These are phyloP conservation scores for Schrenkiella parvula DNA, from an alignment of 345 rosid species.

Conservation along the genomic window DNA sequence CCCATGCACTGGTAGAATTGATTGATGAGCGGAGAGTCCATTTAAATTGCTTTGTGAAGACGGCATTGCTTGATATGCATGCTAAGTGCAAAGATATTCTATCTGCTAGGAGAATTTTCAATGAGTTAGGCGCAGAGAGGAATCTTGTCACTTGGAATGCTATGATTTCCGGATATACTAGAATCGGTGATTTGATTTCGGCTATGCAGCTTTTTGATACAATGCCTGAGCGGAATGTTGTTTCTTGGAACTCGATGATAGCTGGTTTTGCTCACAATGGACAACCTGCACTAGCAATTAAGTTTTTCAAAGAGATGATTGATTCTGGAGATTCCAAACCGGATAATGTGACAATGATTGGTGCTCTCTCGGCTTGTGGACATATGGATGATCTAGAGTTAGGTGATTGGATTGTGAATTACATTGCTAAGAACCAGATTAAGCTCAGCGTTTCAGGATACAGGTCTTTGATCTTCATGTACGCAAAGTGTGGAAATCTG, in stretches of 20 bases:
- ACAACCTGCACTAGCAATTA: constrained; percentile 37
- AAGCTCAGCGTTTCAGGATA: constrained; percentile 38
- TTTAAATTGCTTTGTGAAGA: constrained; percentile 41
- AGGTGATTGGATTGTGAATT: constrained; percentile 35
- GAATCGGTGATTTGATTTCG: constrained; percentile 34
- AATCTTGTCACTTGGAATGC: constrained; percentile 45
- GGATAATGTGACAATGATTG: constrained; percentile 40
- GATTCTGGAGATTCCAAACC: constrained; percentile 25
- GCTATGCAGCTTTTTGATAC: constrained; percentile 42
- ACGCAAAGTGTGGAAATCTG: constrained; percentile 38
- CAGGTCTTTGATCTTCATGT: constrained; percentile 44
- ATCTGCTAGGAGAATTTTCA: constrained; percentile 37
- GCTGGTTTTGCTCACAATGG: constrained; percentile 52
- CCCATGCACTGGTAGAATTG: constrained; percentile 32
- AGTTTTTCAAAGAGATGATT: constrained; percentile 39
- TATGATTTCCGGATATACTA: constrained; percentile 39
- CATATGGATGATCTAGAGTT: constrained; percentile 40
- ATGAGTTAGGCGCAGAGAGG: constrained; percentile 35
- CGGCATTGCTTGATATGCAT: constrained; percentile 46
- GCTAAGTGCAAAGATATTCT: constrained; percentile 40
- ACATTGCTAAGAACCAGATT: constrained; percentile 26
- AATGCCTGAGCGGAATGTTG: constrained; percentile 42
- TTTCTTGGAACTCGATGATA: constrained; percentile 55
- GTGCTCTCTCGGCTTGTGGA: constrained; percentile 47
- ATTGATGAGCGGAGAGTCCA: constrained; percentile 15